Percentiles rank a stretch among this genome's conserved stretches.
These are phyloP conservation scores for Kluyveromyces dobzhanskii DNA, from an alignment of 805 yeast species.

Conservation along the genomic window DNA sequence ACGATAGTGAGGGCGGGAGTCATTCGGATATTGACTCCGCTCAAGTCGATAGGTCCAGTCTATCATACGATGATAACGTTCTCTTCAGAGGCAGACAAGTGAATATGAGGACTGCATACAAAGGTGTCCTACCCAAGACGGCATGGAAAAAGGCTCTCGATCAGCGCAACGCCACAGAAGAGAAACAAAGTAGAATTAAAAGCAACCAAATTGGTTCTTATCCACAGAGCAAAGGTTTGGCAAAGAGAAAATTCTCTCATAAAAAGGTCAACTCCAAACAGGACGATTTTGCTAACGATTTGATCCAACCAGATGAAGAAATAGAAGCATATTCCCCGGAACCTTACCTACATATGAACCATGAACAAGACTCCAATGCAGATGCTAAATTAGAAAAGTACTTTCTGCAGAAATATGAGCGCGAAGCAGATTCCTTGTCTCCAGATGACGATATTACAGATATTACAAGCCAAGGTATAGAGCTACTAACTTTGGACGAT, in stretches of 20 bases:
- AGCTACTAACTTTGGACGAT: conserved; percentile 1
- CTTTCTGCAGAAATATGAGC: neutral
- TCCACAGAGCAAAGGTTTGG: conserved; percentile 19
- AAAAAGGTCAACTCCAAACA: conserved; percentile 9
- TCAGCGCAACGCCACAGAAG: no score
- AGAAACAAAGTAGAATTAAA: neutral
- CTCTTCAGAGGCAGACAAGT: conserved; percentile 23
- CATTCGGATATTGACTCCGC: neutral
- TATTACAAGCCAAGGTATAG: neutral
- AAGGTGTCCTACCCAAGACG: conserved; percentile 26
- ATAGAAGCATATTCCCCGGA: neutral
- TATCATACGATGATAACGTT: conserved; percentile 2
- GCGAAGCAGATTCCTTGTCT: neutral
- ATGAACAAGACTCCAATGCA: neutral
- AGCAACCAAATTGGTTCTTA: conserved; percentile 1
- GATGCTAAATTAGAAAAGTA: neutral
- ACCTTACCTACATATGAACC: neutral
- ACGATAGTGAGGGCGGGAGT: conserved; percentile 2
- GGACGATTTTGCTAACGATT: conserved; percentile 13
- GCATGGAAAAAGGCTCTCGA: conserved; percentile 24
- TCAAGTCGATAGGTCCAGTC: neutral
- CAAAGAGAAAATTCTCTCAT: conserved; percentile 12
- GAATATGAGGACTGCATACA: conserved; percentile 23
- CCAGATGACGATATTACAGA: neutral
- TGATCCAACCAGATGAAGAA: conserved; percentile 17